Conservation (phyloP, 192 early-diverging fungal genomes). For the Rhizophagus prolifer region DNA sequence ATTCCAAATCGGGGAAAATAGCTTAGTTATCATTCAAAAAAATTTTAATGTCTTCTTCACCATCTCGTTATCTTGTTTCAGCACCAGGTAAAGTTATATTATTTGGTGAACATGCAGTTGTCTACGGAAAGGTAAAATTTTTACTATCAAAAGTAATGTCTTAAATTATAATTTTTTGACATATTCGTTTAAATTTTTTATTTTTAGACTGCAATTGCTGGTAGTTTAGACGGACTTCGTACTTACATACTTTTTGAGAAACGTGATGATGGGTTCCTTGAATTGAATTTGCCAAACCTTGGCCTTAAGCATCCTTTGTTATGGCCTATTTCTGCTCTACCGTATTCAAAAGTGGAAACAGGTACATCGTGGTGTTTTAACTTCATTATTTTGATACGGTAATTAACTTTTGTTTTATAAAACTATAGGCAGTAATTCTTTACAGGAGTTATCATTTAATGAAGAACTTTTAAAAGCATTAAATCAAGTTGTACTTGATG, state of each 20-base stretch:
- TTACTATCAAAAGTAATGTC: neutral
- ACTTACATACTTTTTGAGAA: conserved; percentile 65
- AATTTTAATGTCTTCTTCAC: neutral
- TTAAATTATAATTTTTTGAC: neutral
- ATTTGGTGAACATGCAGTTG: conserved; percentile 98
- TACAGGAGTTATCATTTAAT: neutral
- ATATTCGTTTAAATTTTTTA: neutral
- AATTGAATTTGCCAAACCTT: conserved; percentile 65
- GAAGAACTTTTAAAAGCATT: neutral
- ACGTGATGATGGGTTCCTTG: conserved; percentile 44
- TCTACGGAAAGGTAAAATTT: conserved; percentile 76
- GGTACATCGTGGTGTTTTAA: neutral
- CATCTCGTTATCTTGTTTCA: conserved; percentile 45
- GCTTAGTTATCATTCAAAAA: no score
- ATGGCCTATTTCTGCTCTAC: conserved; percentile 37
- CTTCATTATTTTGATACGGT: neutral
- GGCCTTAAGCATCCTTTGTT: conserved; percentile 36
- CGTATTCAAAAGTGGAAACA: neutral
- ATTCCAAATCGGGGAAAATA: no score
- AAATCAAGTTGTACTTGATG: neutral
- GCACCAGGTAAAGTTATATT: conserved; percentile 98
- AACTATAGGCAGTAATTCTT: neutral
- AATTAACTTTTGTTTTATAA: neutral
- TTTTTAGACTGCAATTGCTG: conserved; percentile 76
- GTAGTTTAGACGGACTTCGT: conserved; percentile 69